Conservation (phyloP, 345 rosid genomes). For the Arabis alpina region DNA sequence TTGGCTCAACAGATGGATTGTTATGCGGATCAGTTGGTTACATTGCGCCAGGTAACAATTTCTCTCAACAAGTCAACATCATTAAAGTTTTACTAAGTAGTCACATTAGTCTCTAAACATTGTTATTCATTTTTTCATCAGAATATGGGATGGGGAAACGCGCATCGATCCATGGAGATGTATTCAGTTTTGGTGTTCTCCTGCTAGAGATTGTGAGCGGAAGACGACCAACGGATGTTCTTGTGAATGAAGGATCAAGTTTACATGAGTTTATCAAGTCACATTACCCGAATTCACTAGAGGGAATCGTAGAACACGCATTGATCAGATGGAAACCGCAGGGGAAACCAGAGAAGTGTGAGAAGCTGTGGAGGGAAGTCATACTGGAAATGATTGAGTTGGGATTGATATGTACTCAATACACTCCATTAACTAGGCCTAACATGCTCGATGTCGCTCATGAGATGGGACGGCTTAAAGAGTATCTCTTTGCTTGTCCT, state of each 20-base stretch:
- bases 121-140: constrained; percentile 33
- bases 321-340: constrained; percentile 48
- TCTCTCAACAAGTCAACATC: too few species aligned
- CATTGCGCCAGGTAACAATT: constrained; percentile 79
- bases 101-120: constrained; percentile 16
- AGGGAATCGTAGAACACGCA: constrained; percentile 64
- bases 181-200: constrained; percentile 84
- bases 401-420: constrained; percentile 81
- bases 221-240: constrained; percentile 70
- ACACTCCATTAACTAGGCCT: constrained; percentile 78
- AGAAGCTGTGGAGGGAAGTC: constrained; percentile 59
- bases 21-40: constrained; percentile 91
- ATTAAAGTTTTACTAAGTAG: not conserved
- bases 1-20: constrained; percentile 70
- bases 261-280: constrained; percentile 80
- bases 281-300: constrained; percentile 67
- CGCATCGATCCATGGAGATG: constrained; percentile 85
- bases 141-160: constrained; percentile 88
- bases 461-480: constrained; percentile 79
- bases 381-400: constrained; percentile 76
- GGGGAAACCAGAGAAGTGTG: constrained; percentile 41
- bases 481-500: constrained; percentile 56
- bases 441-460: constrained; percentile 75
- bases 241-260: constrained; percentile 63
- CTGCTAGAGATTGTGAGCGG: constrained; percentile 75